These are phyloP conservation scores for Posidonia oceanica DNA, from an alignment of 116 monocot species.

Conservation along the genomic window DNA sequence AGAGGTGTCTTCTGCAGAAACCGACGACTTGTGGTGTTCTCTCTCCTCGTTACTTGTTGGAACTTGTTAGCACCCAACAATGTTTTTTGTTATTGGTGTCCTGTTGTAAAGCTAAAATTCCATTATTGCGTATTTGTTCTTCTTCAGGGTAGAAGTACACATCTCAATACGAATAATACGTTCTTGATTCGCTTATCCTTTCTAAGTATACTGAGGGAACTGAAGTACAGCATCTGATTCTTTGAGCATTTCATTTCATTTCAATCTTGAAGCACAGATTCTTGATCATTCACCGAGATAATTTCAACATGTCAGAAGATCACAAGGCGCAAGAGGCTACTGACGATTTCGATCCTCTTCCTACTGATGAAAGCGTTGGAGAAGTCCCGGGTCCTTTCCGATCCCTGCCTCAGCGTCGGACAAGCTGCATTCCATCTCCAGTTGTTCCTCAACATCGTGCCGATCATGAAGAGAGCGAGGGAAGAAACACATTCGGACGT, in stretches of 20 bases:
- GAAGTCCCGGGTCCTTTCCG: background rate
- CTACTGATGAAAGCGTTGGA: background rate
- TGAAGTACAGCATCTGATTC: background rate
- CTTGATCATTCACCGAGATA: background rate
- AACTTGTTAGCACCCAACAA: too few relatives aligned
- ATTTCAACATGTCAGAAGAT: background rate
- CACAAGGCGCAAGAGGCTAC: too few relatives aligned
- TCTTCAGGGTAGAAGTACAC: background rate
- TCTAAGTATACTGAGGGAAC: background rate
- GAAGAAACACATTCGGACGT: too few relatives aligned
- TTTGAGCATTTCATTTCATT: background rate
- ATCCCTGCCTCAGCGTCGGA: background rate
- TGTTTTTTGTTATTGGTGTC: too few relatives aligned
- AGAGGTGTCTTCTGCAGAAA: background rate
- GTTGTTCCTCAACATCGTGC: too few relatives aligned
- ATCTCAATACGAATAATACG: background rate
- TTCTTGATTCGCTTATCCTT: too few relatives aligned
- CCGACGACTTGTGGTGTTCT: background rate
- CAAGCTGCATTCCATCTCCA: too few relatives aligned
- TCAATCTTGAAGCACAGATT: background rate
- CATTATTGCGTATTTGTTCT: background rate
- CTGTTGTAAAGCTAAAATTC: too few relatives aligned
- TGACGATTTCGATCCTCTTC: background rate
- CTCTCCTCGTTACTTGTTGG: background rate
- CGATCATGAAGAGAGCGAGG: too few relatives aligned